Conservation (phyloP, 441 rosid genomes). For the Jatropha podagrica region DNA sequence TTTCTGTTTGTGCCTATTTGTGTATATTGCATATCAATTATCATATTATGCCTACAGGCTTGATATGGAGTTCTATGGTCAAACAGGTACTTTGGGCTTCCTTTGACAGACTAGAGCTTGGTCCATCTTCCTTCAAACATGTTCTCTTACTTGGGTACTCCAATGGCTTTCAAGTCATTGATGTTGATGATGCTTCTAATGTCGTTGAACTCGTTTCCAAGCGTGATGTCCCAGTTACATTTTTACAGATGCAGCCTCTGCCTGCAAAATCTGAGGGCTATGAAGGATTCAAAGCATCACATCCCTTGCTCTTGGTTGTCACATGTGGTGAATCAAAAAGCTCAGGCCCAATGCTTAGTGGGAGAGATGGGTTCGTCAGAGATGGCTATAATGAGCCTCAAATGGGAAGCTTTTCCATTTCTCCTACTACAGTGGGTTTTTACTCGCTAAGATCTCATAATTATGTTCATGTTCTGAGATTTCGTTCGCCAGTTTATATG, state of each 20-base stretch:
- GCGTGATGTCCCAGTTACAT: constrained; percentile 83
- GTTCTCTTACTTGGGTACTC: constrained; percentile 87
- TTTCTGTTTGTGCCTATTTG: not conserved
- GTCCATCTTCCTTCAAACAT: constrained; percentile 54
- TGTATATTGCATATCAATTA: not conserved
- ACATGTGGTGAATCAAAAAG: constrained; percentile 68
- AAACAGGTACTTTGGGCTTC: constrained; percentile 92
- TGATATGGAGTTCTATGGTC: constrained; percentile 24
- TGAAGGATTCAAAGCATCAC: constrained; percentile 80
- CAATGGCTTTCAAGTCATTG: constrained; percentile 95
- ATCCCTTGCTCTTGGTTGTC: constrained; percentile 87
- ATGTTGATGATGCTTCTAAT: constrained; percentile 75
- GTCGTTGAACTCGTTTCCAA: constrained; percentile 79
- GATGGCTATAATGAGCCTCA: constrained; percentile 63
- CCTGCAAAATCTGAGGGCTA: constrained; percentile 55
- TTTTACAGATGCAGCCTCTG: constrained; percentile 85
- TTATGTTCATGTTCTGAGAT: constrained; percentile 89
- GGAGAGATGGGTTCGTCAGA: constrained; percentile 59
- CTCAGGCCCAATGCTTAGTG: constrained; percentile 34
- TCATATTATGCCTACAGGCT: constrained; percentile 4
- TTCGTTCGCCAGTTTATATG: constrained; percentile 91
- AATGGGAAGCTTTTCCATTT: constrained; percentile 41
- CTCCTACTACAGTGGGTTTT: constrained; percentile 79
- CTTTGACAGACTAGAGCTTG: constrained; percentile 75
- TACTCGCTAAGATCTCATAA: constrained; percentile 81